phyloP scores from a whole-genome alignment of 805 yeast genomes.

The Candida quercuum region DNA sequence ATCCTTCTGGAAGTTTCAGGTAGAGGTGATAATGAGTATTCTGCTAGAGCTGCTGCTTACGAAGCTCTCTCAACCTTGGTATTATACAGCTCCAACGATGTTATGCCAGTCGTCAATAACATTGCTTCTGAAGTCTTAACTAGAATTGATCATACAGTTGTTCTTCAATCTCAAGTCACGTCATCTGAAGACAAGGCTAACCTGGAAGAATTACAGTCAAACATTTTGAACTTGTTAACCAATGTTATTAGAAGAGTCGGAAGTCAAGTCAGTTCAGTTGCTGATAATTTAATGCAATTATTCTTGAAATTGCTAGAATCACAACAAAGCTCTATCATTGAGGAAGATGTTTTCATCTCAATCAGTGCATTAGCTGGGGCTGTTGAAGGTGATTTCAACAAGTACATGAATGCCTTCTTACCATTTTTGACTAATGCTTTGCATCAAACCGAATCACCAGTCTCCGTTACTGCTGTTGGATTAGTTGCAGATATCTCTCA shows the following conservation, averaged over 20 bases:
- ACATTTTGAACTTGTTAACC: constrained; percentile 27
- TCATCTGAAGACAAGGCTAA: constrained; percentile 67
- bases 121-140: constrained; percentile 71
- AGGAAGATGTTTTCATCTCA: constrained; percentile 92
- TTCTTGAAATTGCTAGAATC: constrained; percentile 65
- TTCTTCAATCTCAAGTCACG: constrained; percentile 51
- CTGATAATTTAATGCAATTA: constrained; percentile 82
- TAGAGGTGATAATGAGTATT: constrained; percentile 75
- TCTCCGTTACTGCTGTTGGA: constrained; percentile 88
- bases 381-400: constrained; percentile 61
- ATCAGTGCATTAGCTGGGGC: constrained; percentile 87
- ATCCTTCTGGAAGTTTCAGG: constrained; percentile 64
- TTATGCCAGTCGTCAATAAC: constrained; percentile 59
- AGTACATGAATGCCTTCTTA: constrained; percentile 74
- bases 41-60: constrained; percentile 92
- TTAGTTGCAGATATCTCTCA: constrained; percentile 91
- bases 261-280: constrained; percentile 53
- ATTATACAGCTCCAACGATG: constrained; percentile 64
- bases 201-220: constrained; percentile 85
- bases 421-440: constrained; percentile 81
- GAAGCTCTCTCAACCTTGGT: constrained; percentile 87
- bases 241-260: constrained; percentile 58
- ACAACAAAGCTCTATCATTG: constrained; percentile 66
- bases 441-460: constrained; percentile 75
- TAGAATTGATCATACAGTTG: constrained; percentile 67